A percentile compares a stretch with the other conserved stretches of the same genome.
Evolutionary conservation across 106 monocot species (phyloP).

Genomic region (Acorus calamus): DNA sequence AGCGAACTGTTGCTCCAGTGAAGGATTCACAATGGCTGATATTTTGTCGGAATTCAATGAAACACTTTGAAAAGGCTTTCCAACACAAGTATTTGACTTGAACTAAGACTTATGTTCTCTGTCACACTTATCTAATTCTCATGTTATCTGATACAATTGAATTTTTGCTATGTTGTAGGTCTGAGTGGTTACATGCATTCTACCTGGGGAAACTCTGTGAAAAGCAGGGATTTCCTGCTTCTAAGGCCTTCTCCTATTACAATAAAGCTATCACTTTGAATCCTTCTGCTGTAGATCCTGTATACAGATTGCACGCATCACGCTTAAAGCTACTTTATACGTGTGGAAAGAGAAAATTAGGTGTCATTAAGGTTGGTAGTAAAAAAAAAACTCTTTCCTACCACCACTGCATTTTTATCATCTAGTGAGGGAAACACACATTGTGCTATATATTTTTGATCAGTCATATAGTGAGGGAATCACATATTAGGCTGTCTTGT

Average conservation of each 20-base stretch:
- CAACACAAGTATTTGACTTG: slow-evolving; percentile 37
- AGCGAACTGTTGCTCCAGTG: slow-evolving; percentile 52
- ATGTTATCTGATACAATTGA: neutral
- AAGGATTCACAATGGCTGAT: slow-evolving; percentile 67
- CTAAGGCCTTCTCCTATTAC: slow-evolving; percentile 76
- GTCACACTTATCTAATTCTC: neutral
- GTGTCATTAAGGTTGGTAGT: slow-evolving; percentile 47
- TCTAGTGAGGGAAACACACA: no score
- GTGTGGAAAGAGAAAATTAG: slow-evolving; percentile 43
- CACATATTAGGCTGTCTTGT: no score
- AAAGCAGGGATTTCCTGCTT: slow-evolving; percentile 61
- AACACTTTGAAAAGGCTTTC: slow-evolving; percentile 90
- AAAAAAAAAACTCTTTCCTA: no score
- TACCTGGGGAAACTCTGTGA: slow-evolving; percentile 95
- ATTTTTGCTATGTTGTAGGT: slow-evolving; percentile 29
- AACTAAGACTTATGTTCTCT: neutral
- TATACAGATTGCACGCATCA: slow-evolving; percentile 88
- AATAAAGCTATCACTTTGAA: slow-evolving; percentile 59
- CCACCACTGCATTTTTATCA: no score
- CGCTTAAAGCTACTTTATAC: slow-evolving; percentile 81
- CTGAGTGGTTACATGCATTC: slow-evolving; percentile 92
- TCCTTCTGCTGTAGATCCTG: slow-evolving; percentile 90
- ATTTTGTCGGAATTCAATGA: slow-evolving; percentile 79
- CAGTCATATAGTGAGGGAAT: no score
- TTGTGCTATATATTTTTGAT: no score